Conservation (phyloP, 345 rosid species). For the Eucalyptus brandiana region DNA sequence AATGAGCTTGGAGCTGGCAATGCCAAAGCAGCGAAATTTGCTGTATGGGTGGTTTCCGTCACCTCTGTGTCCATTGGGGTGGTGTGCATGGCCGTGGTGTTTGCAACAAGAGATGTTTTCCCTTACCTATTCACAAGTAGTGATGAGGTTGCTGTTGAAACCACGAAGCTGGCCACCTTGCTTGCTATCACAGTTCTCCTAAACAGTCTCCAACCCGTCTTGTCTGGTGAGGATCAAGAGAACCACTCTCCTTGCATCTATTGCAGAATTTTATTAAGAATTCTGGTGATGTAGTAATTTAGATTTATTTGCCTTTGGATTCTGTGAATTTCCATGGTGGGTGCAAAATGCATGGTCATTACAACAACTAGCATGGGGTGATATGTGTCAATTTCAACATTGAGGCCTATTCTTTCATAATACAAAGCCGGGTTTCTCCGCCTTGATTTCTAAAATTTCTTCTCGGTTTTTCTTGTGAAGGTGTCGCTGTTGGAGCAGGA, state of each 20-base stretch:
- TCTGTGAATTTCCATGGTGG: neutral
- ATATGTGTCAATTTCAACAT: neutral
- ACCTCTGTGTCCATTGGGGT: constrained; percentile 60
- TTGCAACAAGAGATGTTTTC: constrained; percentile 47
- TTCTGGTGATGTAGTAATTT: neutral
- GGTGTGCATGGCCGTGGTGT: constrained; percentile 44
- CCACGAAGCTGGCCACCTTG: constrained; percentile 54
- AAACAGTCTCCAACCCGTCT: constrained; percentile 85
- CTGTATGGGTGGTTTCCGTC: constrained; percentile 64
- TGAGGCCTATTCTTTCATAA: neutral
- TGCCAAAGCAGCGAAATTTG: constrained; percentile 43
- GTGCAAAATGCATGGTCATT: neutral
- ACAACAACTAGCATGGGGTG: neutral
- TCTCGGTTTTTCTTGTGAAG: constrained; percentile 8
- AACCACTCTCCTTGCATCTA: neutral
- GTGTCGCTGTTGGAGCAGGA: constrained; percentile 98
- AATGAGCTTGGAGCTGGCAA: constrained; percentile 88
- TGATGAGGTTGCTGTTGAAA: constrained; percentile 64
- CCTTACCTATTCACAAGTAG: constrained; percentile 78
- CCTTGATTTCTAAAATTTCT: neutral
- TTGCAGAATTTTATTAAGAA: neutral
- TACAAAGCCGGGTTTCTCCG: neutral
- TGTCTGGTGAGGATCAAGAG: constrained; percentile 43
- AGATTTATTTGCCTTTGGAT: neutral
- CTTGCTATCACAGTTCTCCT: constrained; percentile 66